A percentile compares a stretch with the other conserved stretches of the same genome.
Evolutionary conservation across 768 basidiomycete species (phyloP).

Genomic region (Suillus decipiens): DNA sequence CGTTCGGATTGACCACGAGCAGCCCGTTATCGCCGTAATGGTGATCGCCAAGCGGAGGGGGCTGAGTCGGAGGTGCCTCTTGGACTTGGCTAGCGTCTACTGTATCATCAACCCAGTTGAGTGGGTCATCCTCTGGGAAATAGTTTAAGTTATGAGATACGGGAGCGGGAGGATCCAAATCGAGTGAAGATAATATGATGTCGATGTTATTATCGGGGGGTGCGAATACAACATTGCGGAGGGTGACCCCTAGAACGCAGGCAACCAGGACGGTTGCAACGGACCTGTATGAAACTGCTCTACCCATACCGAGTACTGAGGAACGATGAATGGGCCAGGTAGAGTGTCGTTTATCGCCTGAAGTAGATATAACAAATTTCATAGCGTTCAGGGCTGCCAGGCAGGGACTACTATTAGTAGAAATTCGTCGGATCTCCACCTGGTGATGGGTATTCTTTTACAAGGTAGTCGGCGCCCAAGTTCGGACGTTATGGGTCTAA

Average conservation of each 20-base stretch:
- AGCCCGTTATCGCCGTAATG: conserved; percentile 29
- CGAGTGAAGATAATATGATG: background rate
- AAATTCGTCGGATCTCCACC: background rate
- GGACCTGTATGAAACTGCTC: conserved; percentile 5
- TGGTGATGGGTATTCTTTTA: background rate
- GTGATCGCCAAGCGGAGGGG: conserved; percentile 19
- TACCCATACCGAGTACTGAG: background rate
- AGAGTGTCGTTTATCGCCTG: background rate
- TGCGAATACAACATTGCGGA: conserved; percentile 3
- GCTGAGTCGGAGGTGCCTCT: background rate
- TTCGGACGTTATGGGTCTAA: background rate
- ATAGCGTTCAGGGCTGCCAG: background rate
- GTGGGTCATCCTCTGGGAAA: background rate
- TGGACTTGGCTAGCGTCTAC: background rate
- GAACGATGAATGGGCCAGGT: background rate
- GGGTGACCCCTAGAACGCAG: conserved; percentile 3
- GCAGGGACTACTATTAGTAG: background rate
- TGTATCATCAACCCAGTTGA: background rate
- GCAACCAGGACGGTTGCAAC: background rate
- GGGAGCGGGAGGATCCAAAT: background rate
- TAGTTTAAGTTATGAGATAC: background rate
- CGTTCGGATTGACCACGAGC: conserved; percentile 36
- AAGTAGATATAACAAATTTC: background rate
- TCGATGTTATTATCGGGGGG: background rate
- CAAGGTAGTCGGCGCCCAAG: background rate